A percentile compares a stretch with the other conserved stretches of the same genome.
Conservation (phyloP, 345 rosid genomes). For the Eucalyptus erythrocorys region DNA sequence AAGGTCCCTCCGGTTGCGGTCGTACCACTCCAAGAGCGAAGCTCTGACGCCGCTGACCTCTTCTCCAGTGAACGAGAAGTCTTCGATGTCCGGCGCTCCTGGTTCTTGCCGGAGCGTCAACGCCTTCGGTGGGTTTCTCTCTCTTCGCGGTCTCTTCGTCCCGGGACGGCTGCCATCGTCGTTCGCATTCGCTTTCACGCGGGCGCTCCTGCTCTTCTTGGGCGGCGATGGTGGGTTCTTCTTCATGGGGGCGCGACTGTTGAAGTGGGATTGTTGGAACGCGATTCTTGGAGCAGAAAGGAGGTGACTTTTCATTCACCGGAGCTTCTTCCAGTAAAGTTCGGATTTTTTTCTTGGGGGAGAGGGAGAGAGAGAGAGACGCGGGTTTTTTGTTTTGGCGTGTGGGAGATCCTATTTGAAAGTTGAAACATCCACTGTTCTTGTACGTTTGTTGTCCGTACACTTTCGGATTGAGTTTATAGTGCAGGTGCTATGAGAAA, state of each 20-base stretch:
- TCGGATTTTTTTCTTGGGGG: background rate
- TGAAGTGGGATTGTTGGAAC: background rate
- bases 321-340: background rate
- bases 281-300: background rate
- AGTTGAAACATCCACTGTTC: background rate
- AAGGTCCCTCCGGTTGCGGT: conserved; percentile 53
- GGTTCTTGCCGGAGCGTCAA: background rate
- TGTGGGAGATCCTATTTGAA: too few species aligned
- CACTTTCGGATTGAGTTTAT: background rate
- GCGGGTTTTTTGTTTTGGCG: background rate
- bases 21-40: conserved; percentile 63
- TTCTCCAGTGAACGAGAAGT: conserved; percentile 34
- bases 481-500: background rate
- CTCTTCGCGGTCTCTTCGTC: background rate
- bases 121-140: background rate
- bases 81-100: conserved; percentile 46
- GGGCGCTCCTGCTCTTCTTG: background rate
- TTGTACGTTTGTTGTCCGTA: background rate
- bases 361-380: background rate
- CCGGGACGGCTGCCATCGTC: background rate
- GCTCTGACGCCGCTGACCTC: conserved; percentile 40
- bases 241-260: background rate
- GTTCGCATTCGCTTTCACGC: background rate
- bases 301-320: background rate
- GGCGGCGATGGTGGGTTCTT: background rate